Base-by-base conservation (phyloP, 495 filamentous ascomycete species). In the Podospora didyma region DNA sequence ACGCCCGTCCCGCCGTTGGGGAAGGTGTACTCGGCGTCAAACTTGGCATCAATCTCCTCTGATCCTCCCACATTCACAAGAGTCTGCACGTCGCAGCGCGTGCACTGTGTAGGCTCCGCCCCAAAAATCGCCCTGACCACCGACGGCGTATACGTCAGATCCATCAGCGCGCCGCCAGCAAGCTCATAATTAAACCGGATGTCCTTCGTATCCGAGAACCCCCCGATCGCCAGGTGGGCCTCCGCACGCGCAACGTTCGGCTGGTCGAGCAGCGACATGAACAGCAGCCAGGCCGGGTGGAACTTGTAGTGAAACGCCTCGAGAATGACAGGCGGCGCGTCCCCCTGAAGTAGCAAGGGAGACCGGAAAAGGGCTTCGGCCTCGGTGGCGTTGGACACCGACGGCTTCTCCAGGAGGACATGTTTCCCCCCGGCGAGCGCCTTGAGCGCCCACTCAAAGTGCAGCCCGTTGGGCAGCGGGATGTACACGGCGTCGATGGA, bases 271-370 rank as follows among this genome's bases (percentile, higher is more conserved):
- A 71, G 64, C 0, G 75, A 62, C 9, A 78, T 70, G 57, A 84
- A 84, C 0, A 56, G 55, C 17, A 72, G 64, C 76, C 77, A 84
- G 6, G 78, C 71, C 2, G 82, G 83, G 48, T 83, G 78, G 62
- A 86, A 87, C 14, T 70, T 65, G 55, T 69, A 72, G 63, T 85
- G 82, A 46, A 83, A 76, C 6, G 83, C 84, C 65, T 89, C 86
- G 2, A 88, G 72, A 0, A 87, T 60, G 10, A 88, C 74, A 1
- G 69, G 70, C n/a, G n/a, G n/a, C 2, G 62, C 61, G 19, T 47
- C 48, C 19, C 64, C 57, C 0, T 56, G 24, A 0, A 58, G 54
- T n/a, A 79, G 50, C 16, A 70, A 59, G 9, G 71, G 68, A 21
- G 62, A 60, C 47, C 60, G 61, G 67, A 82, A 80, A 41, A 83